Evolutionary conservation across 177 flowering plant genomes (phyloP).

Genomic region (Telopea speciosissima): DNA sequence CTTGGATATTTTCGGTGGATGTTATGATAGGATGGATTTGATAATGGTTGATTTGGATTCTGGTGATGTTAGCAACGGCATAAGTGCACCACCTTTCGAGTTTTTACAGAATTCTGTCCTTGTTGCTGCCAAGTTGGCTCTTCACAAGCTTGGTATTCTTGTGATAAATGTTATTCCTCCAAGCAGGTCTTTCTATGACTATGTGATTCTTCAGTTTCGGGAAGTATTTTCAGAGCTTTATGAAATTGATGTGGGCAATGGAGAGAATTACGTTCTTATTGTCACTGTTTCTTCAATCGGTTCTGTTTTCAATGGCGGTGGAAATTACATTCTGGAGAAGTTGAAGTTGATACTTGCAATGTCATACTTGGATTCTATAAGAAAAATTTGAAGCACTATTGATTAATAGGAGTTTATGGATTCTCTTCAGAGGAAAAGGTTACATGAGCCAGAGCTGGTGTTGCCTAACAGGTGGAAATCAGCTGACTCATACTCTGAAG

Average conservation of each 20-base stretch:
- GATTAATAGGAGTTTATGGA: neutral
- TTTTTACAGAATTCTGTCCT: conserved; percentile 45
- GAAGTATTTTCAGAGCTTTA: conserved; percentile 54
- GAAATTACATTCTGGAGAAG: conserved; percentile 32
- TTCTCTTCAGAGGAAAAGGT: too few relatives aligned
- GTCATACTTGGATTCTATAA: conserved; percentile 40
- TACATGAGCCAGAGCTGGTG: too few relatives aligned
- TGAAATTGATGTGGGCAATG: conserved; percentile 75
- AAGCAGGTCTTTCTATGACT: conserved; percentile 32
- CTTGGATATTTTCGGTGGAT: neutral
- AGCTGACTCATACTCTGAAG: too few relatives aligned
- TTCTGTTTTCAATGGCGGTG: conserved; percentile 10
- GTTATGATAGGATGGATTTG: conserved; percentile 31
- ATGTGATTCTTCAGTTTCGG: conserved; percentile 31
- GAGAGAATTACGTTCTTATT: conserved; percentile 68
- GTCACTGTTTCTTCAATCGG: conserved; percentile 38
- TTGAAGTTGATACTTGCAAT: conserved; percentile 33
- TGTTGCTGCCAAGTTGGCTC: conserved; percentile 37
- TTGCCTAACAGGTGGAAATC: too few relatives aligned
- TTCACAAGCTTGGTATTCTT: conserved; percentile 47
- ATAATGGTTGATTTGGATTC: conserved; percentile 89
- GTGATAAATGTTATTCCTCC: conserved; percentile 66
- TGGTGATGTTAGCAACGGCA: conserved; percentile 46
- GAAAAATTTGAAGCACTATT: conserved; percentile 34
- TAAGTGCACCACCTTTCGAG: conserved; percentile 73